Base-by-base conservation (phyloP, 352 stramenopile species). In the Globisporangium spinosum region DNA sequence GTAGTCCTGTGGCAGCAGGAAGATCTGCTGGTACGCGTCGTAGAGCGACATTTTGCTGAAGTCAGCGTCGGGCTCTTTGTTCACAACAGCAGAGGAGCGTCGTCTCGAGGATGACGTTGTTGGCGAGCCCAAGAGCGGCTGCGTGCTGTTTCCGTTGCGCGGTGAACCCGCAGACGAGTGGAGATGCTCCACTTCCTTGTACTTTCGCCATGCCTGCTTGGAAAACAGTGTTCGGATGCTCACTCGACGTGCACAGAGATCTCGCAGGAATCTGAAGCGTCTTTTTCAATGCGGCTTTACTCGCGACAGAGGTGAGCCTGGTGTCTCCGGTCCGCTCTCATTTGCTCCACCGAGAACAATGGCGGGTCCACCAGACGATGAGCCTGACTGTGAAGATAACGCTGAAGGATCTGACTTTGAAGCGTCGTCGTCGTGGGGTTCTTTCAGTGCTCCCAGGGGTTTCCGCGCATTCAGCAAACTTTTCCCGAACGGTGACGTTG, bases 31-130 rank as follows among this genome's bases (percentile, higher is more conserved):
- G 54, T 82, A 93, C 0, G 87, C 87, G 22, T 93, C 64, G 58
- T 91, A 93, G 49, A 93, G 58, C 23, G 80, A 87, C 83, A 95
- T 91, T 20, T 74, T 84, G 5, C 68, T 68, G 49, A 95, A 93
- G 60, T 93, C 82, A 2, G 92, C 66, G 2, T 77, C 70, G 1
- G 17, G 12, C 23, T 54, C 58, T 1, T 64, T 58, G 54, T 73
- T 63, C 35, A 56, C 72, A 57, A 59, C 32, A 10, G 65, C 27
- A 17, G 62, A 68, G 6, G 68, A 71, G 1, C 43, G 68, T 12
- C 64, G 54, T 43, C 47, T 23, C 3, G 60, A 73, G 17, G 27
- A 20, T 9, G 67, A 61, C 15, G 40, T 49, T 5, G 35, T 53
- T 12, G 57, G 15, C 0, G 45, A 61, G 23, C 63, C 54, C 15